Percentiles rank a stretch among this genome's conserved stretches.
phyloP scores from a whole-genome alignment of 139 green algal species.

The Yamagishiella unicocca region DNA sequence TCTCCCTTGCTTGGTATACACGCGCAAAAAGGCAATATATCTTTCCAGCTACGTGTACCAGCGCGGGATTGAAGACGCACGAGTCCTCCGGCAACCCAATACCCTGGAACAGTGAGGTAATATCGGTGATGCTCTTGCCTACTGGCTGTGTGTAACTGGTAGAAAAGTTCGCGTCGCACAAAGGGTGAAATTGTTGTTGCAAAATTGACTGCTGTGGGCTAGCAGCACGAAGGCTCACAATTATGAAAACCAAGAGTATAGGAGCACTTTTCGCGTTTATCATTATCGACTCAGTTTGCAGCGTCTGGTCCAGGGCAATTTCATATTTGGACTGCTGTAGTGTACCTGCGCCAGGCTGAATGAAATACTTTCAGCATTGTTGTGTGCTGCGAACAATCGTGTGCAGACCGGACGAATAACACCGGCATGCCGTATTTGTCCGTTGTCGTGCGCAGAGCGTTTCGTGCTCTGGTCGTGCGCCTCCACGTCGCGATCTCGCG shows the following conservation, averaged over 20 bases:
- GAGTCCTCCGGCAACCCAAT: not conserved
- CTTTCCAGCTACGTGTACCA: not conserved
- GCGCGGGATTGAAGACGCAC: slow-evolving; percentile 20
- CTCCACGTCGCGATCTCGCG: too few species aligned
- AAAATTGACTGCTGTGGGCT: not conserved
- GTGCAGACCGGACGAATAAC: too few species aligned
- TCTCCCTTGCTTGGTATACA: not conserved
- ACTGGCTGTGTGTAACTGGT: not conserved
- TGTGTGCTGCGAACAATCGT: too few species aligned
- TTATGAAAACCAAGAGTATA: not conserved
- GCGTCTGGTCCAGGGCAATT: too few species aligned
- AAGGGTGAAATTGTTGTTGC: not conserved
- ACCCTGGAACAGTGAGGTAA: not conserved
- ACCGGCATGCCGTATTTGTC: too few species aligned
- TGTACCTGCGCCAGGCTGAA: too few species aligned
- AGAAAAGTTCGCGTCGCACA: not conserved
- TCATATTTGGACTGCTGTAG: too few species aligned
- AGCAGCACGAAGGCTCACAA: not conserved
- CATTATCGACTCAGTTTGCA: too few species aligned
- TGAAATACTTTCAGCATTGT: too few species aligned
- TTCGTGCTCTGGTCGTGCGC: too few species aligned
- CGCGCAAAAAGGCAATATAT: slow-evolving; percentile 19
- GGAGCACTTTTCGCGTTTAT: not conserved
- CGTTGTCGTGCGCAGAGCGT: too few species aligned
- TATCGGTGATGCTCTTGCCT: slow-evolving; percentile 4